Evolutionary conservation across 352 stramenopile genomes (phyloP), one percentile per base, ranked within the genome.

Genomic region (Phytophthora tubulina): DNA sequence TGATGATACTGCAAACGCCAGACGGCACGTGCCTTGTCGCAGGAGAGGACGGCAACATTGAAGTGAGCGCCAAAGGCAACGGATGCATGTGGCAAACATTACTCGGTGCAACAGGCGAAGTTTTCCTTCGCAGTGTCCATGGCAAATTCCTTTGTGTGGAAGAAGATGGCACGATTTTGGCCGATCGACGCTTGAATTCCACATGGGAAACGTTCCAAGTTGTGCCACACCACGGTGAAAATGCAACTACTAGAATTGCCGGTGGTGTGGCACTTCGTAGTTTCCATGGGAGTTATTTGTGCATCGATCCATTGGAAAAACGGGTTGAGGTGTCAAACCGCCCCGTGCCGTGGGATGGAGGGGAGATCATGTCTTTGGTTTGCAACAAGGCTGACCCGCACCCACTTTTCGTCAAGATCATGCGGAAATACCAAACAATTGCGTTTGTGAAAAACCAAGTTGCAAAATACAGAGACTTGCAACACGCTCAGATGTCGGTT

Each of bases 191-290:
- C 8, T 64, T 85, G 59, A 93, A 94, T 73, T 96, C 89, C 63
- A 96, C 89, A 33, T 96, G 89, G 89, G 89, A 96, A 58, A 96
- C 89, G n/a, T 94, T 96, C 75, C 83, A 92, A 62, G 81, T 94
- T 30, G 78, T 94, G 58, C 86, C 89, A 41, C 82, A 89, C 45
- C 81, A 84, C 53, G 65, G 17, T 3, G 53, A 73, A 38, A 73
- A 38, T 45, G 21, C 41, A 7, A 27, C n/a, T 27, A n/a, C 27
- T 17, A 51, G 63, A 50, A 59, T 17, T 49, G 48, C 17, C 32
- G 81, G 78, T 14, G 85, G 85, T 45, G 82, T 96, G 51, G 86
- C 86, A 62, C 76, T 96, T 50, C 81, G 83, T 42, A 88, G 86
- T 55, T 96, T 92, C 53, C 89, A 96, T 48, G 89, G 89, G 17